Evolutionary conservation across 139 green algal species (phyloP).

Genomic region (Coccomyxa sp.): DNA sequence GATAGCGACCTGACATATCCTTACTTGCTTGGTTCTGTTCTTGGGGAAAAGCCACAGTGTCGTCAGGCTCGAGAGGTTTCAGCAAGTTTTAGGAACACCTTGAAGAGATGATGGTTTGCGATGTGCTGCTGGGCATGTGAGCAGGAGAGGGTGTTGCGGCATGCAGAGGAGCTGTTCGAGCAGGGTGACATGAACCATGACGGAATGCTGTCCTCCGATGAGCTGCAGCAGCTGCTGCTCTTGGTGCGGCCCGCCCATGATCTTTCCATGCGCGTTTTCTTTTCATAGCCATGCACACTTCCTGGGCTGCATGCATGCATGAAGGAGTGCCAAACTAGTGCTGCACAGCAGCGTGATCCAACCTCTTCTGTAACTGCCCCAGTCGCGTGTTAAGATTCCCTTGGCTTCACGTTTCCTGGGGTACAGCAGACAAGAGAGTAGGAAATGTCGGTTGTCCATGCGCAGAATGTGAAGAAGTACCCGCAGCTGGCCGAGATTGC

Average conservation of each 20-base stretch:
- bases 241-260: slow-evolving; percentile 19
- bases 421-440: no score
- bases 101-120: background rate
- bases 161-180: slow-evolving; percentile 64
- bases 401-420: slow-evolving; percentile 12
- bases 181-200: slow-evolving; percentile 50
- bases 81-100: background rate
- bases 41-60: no score
- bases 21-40: background rate
- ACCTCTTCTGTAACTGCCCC: background rate
- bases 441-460: slow-evolving; percentile 56
- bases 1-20: no score
- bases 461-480: slow-evolving; percentile 23
- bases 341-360: background rate
- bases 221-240: slow-evolving; percentile 55
- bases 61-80: background rate
- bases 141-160: slow-evolving; percentile 38
- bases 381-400: no score
- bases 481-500: slow-evolving; percentile 27
- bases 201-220: slow-evolving; percentile 34
- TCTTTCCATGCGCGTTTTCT: no score
- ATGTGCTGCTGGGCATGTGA: background rate
- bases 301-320: no score
- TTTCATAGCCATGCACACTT: no score
- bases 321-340: no score